Conservation (phyloP, 2,329 filamentous ascomycete species). For the Aspergillus sp. region DNA sequence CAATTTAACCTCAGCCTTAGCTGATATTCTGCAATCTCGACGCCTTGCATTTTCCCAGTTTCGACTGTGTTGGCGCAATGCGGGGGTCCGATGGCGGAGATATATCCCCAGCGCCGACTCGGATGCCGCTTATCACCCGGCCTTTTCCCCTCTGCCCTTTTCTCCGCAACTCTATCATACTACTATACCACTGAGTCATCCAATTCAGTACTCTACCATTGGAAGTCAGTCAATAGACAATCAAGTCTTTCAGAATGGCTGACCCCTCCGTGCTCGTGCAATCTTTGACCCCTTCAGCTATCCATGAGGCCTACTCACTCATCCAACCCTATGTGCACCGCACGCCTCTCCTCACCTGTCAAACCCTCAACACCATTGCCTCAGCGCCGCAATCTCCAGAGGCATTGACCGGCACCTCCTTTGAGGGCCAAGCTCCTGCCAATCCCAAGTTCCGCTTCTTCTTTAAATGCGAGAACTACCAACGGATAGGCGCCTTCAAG, state of each 20-base stretch:
- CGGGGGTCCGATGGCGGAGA: constrained; percentile 1
- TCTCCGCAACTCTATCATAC: background rate
- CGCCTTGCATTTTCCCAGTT: background rate
- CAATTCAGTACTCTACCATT: too few species aligned
- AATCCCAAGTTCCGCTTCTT: constrained; percentile 71
- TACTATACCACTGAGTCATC: too few species aligned
- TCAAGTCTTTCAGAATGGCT: constrained; percentile 42
- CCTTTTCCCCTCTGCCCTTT: background rate
- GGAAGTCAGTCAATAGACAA: background rate
- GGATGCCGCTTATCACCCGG: background rate
- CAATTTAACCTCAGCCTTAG: background rate
- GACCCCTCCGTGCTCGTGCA: constrained; percentile 32
- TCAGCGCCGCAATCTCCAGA: constrained; percentile 65
- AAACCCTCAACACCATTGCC: constrained; percentile 72
- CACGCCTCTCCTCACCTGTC: constrained; percentile 80
- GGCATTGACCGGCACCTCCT: constrained; percentile 59
- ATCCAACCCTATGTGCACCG: constrained; percentile 76
- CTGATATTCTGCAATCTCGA: background rate
- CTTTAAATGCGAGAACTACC: constrained; percentile 96
- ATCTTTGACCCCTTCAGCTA: constrained; percentile 69
- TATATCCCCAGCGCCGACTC: background rate
- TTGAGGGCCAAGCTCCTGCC: constrained; percentile 60
- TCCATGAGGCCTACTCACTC: constrained; percentile 69
- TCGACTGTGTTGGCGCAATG: background rate
- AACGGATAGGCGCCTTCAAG: constrained; percentile 91